A percentile compares a stretch with the other conserved stretches of the same genome.
Evolutionary conservation across 352 stramenopile species (phyloP).

Genomic region (Pythium aristosporum): DNA sequence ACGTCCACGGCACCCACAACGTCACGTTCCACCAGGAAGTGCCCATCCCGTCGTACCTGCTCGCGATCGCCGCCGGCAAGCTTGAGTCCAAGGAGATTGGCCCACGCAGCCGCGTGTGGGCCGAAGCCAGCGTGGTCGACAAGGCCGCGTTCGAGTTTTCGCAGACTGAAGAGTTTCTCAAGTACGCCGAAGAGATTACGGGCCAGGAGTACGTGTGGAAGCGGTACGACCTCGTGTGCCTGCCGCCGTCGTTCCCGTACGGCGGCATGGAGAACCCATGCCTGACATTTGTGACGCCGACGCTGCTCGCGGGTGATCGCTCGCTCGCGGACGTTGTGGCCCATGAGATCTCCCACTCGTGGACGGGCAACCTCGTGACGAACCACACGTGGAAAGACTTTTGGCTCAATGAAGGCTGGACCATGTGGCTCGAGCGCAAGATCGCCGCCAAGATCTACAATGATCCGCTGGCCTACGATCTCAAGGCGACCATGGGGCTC

Average conservation of each 20-base stretch:
- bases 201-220: slow-evolving; percentile 51
- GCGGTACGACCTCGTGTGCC: slow-evolving; percentile 97
- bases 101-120: slow-evolving; percentile 49
- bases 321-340: slow-evolving; percentile 96
- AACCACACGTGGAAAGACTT: slow-evolving; percentile 96
- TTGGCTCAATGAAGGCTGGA: slow-evolving; percentile 99
- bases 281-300: slow-evolving; percentile 97
- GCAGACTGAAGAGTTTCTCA: slow-evolving; percentile 93
- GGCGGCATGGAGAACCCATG: slow-evolving; percentile 98
- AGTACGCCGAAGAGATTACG: slow-evolving; percentile 91
- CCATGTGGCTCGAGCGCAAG: slow-evolving; percentile 95
- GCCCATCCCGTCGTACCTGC: slow-evolving; percentile 15
- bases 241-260: slow-evolving; percentile 92
- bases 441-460: slow-evolving; percentile 38
- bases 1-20: slow-evolving; percentile 27
- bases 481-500: slow-evolving; percentile 28
- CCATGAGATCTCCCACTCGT: slow-evolving; percentile 63
- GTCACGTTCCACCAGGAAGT: slow-evolving; percentile 89
- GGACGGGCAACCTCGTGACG: slow-evolving; percentile 48
- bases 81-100: slow-evolving; percentile 89
- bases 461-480: slow-evolving; percentile 13
- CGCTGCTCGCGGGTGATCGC: slow-evolving; percentile 92
- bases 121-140: slow-evolving; percentile 74
- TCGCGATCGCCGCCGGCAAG: slow-evolving; percentile 58
- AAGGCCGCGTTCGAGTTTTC: slow-evolving; percentile 85